Conservation (phyloP, 148 eudicot species). For the Euryodendron excelsum region DNA sequence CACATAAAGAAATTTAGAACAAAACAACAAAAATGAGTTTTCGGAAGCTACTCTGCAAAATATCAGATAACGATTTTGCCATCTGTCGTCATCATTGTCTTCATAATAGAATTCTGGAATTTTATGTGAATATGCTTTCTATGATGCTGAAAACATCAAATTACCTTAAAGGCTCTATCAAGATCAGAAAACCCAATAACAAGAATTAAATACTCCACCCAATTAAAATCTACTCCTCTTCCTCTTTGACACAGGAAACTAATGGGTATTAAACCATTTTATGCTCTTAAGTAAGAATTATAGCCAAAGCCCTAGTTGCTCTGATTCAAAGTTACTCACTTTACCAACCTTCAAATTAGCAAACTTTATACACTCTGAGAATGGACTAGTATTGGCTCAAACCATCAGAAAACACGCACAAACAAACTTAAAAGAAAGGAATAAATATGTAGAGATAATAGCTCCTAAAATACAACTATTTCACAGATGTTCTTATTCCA, state of each 20-base stretch:
- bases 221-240: neutral
- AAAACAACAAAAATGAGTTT: too few relatives aligned
- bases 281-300: neutral
- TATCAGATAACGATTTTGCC: neutral
- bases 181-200: neutral
- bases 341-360: neutral
- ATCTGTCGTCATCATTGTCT: neutral
- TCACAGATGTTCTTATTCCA: neutral
- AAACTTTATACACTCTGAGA: neutral
- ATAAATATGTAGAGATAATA: neutral
- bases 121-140: neutral
- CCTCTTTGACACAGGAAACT: neutral
- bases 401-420: neutral
- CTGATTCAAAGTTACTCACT: neutral
- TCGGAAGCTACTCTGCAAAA: neutral
- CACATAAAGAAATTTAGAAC: too few relatives aligned
- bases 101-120: neutral
- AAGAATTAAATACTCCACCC: neutral
- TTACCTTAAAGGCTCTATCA: neutral
- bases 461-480: neutral
- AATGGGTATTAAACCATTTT: neutral
- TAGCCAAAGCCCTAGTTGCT: neutral
- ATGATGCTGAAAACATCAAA: neutral
- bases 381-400: neutral
- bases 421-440: neutral